These are phyloP conservation scores for Jasminum sambac DNA, from an alignment of 257 asterid species.

Conservation along the genomic window DNA sequence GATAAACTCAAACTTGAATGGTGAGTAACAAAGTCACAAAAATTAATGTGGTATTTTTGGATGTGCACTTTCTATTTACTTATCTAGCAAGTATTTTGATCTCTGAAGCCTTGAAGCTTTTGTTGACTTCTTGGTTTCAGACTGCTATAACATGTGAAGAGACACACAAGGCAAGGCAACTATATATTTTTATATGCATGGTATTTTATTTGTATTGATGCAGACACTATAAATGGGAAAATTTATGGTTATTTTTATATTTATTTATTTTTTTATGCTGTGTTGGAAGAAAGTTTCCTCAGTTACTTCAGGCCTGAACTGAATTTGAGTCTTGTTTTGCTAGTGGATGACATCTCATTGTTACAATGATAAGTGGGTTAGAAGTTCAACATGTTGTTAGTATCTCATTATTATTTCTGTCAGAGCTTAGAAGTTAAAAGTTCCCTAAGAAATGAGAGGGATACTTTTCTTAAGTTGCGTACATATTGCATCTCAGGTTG, in stretches of 20 bases:
- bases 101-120: background rate
- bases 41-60: slow-evolving; percentile 1
- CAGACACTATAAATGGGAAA: background rate
- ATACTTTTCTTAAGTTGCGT: background rate
- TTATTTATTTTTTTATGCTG: too few species aligned
- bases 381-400: background rate
- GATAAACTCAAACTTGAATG: slow-evolving; percentile 83
- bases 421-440: slow-evolving; percentile 2
- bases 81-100: background rate
- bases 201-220: background rate
- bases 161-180: background rate
- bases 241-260: too few species aligned
- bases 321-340: too few species aligned
- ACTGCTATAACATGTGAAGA: background rate
- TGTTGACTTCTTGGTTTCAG: background rate
- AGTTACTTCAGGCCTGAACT: too few species aligned
- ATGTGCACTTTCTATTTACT: background rate
- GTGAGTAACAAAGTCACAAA: slow-evolving; percentile 42
- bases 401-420: background rate
- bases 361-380: background rate
- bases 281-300: too few species aligned
- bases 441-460: background rate
- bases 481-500: background rate
- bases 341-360: background rate
- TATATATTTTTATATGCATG: background rate